phyloP scores from a whole-genome alignment of 768 basidiomycete genomes.

The Kwoniella heveanensis region DNA sequence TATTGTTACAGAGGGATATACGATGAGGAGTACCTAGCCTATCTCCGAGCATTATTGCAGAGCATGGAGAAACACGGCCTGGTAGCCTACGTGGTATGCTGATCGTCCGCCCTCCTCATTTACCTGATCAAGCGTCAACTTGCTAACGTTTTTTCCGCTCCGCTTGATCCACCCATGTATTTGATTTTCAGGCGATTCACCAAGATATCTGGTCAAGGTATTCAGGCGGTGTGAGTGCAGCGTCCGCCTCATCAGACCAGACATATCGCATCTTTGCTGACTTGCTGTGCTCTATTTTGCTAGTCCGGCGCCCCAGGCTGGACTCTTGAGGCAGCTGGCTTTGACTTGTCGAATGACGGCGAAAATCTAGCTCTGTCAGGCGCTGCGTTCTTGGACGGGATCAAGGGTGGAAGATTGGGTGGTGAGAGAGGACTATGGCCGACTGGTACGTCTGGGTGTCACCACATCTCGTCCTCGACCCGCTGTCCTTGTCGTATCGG shows the following conservation, averaged over 20 bases:
- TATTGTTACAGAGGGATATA: conserved; percentile 58
- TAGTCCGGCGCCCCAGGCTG: conserved; percentile 90
- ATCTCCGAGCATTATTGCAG: conserved; percentile 65
- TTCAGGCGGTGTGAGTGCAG: conserved; percentile 66
- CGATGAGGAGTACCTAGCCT: conserved; percentile 78
- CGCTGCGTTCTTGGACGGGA: conserved; percentile 83
- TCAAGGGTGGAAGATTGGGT: conserved; percentile 67
- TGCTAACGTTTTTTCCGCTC: not conserved
- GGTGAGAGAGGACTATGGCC: conserved; percentile 87
- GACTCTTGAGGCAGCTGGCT: conserved; percentile 84
- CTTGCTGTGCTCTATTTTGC: not conserved
- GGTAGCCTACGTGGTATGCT: conserved; percentile 57
- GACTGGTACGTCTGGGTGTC: conserved; percentile 59
- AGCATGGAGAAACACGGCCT: conserved; percentile 49
- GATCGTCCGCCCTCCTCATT: conserved; percentile 59
- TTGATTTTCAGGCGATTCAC: conserved; percentile 66
- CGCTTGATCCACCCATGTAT: no score
- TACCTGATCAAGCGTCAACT: not conserved
- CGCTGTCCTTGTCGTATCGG: no score
- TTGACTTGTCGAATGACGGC: conserved; percentile 64
- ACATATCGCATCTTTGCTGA: no score
- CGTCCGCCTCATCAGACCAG: no score
- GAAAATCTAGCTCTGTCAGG: conserved; percentile 75
- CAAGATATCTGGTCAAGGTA: conserved; percentile 97
- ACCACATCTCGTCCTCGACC: not conserved